Percentiles rank a stretch among this genome's conserved stretches.
Evolutionary conservation across 2,329 filamentous ascomycete genomes (phyloP).

Genomic region (Colletotrichum orchidophilum): DNA sequence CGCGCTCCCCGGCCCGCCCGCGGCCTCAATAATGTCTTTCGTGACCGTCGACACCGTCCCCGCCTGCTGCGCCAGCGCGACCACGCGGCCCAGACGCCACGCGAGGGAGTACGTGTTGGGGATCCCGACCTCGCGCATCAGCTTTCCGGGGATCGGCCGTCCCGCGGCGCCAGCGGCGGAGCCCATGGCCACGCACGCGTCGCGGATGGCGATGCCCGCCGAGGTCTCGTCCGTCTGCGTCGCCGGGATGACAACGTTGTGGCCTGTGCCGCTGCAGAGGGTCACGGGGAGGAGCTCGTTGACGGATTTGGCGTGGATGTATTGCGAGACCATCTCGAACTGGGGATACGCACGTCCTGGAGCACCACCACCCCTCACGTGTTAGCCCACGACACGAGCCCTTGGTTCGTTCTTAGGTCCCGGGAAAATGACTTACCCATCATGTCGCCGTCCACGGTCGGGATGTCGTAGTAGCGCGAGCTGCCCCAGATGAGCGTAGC

Average conservation of each 20-base stretch:
- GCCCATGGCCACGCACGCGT: conserved; percentile 42
- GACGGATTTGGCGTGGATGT: conserved; percentile 41
- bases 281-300: conserved; percentile 39
- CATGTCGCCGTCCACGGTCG: conserved; percentile 48
- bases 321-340: conserved; percentile 41
- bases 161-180: conserved; percentile 46
- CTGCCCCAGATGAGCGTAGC: conserved; percentile 49
- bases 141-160: conserved; percentile 42
- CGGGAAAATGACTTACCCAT: conserved; percentile 43
- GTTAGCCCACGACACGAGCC: too few relatives aligned
- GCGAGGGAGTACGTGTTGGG: conserved; percentile 48
- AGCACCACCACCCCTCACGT: too few relatives aligned
- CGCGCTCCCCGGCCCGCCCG: conserved; percentile 44
- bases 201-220: conserved; percentile 37
- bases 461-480: conserved; percentile 46
- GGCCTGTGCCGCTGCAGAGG: conserved; percentile 37
- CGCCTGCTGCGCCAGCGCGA: conserved; percentile 54
- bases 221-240: conserved; percentile 35
- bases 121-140: conserved; percentile 45
- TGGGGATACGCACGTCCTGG: conserved; percentile 40
- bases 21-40: conserved; percentile 47
- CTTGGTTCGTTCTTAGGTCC: too few relatives aligned
- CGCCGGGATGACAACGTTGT: conserved; percentile 36
- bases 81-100: conserved; percentile 59
- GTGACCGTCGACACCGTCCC: conserved; percentile 53